These are phyloP conservation scores for Centella asiatica DNA, from an alignment of 129 eudicot genomes.

Conservation along the genomic window DNA sequence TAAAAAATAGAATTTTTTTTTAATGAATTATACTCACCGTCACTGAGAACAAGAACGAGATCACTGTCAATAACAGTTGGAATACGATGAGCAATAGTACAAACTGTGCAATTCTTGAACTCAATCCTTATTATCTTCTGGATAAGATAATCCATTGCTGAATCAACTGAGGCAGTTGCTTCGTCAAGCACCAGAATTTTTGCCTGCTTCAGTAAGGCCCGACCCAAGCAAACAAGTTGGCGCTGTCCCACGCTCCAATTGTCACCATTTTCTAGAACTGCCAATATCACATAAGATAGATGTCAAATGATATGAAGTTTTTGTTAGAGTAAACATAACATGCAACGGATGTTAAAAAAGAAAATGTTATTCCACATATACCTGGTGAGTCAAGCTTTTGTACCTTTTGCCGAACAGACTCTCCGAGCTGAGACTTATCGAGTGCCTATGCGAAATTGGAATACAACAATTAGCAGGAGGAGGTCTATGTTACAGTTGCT, in stretches of 20 bases:
- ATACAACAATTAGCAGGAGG: constrained; percentile 9
- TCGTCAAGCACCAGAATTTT: constrained; percentile 84
- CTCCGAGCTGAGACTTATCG: constrained; percentile 92
- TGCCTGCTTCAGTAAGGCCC: constrained; percentile 87
- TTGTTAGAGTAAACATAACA: too few species aligned
- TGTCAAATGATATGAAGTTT: too few species aligned
- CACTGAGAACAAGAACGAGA: constrained; percentile 91
- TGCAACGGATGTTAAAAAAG: not conserved
- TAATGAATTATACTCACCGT: constrained; percentile 61
- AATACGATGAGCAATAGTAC: constrained; percentile 95
- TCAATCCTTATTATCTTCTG: constrained; percentile 82
- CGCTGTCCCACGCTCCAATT: constrained; percentile 98
- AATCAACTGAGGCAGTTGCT: constrained; percentile 98
- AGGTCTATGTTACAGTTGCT: too few species aligned
- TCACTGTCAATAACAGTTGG: constrained; percentile 94
- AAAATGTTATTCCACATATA: constrained; percentile 12
- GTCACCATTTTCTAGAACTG: constrained; percentile 89
- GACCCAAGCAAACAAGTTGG: constrained; percentile 86
- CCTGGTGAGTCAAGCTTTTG: constrained; percentile 84
- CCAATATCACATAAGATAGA: constrained; percentile 7
- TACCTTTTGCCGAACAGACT: constrained; percentile 61
- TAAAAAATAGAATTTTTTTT: too few species aligned
- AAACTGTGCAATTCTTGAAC: constrained; percentile 72
- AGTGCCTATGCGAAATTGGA: constrained; percentile 50
- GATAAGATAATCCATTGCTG: constrained; percentile 82